These are phyloP conservation scores for Arthrobotrys sinensis DNA, from an alignment of 2,329 filamentous ascomycete species.

Conservation along the genomic window DNA sequence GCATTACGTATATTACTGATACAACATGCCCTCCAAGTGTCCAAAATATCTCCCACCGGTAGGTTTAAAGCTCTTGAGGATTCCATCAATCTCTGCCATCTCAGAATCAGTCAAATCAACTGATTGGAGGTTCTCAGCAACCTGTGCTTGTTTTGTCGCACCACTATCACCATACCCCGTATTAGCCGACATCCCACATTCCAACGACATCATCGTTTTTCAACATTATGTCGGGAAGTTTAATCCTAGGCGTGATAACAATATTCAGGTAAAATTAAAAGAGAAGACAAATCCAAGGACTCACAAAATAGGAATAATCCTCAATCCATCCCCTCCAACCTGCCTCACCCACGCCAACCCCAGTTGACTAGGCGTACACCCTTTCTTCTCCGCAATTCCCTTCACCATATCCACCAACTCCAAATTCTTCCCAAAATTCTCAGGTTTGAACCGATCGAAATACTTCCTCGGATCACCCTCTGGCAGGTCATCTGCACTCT, in stretches of 20 bases:
- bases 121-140: conserved; percentile 74
- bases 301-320: conserved; percentile 78
- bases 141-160: conserved; percentile 67
- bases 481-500: conserved; percentile 72
- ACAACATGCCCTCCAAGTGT: conserved; percentile 19
- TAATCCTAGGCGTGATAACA: not conserved
- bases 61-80: conserved; percentile 69
- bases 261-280: not conserved
- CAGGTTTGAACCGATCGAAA: conserved; percentile 76
- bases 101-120: conserved; percentile 72
- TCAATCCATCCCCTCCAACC: conserved; percentile 71
- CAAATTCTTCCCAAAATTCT: conserved; percentile 76
- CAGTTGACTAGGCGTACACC: conserved; percentile 75
- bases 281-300: conserved; percentile 69
- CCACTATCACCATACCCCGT: conserved; percentile 31
- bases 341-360: conserved; percentile 77
- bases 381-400: conserved; percentile 74
- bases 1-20: conserved; percentile 6
- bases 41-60: conserved; percentile 39
- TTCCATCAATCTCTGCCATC: conserved; percentile 71
- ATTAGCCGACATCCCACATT: not conserved
- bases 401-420: conserved; percentile 74
- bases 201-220: not conserved
- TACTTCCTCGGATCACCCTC: conserved; percentile 70
- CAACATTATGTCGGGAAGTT: not conserved